Conservation (phyloP, 371 early-diverging fungal genomes). For the Mortierella sp. region DNA sequence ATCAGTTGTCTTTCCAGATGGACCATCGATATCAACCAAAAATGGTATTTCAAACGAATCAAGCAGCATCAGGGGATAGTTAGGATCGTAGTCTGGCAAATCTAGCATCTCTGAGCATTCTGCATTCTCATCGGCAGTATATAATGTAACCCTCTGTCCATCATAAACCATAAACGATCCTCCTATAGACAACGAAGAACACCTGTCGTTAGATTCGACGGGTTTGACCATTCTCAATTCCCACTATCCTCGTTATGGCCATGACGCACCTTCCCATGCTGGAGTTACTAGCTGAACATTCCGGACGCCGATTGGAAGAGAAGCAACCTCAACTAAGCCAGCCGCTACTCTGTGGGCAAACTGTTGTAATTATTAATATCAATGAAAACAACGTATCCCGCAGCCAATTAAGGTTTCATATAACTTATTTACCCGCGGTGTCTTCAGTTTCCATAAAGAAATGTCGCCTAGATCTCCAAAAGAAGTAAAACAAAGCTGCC, state of each 20-base stretch:
- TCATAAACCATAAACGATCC: conserved; percentile 57
- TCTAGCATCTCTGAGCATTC: conserved; percentile 35
- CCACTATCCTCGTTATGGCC: neutral
- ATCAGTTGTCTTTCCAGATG: conserved; percentile 48
- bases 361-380: conserved; percentile 8
- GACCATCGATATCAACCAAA: conserved; percentile 30
- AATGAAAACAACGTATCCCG: neutral
- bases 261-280: conserved; percentile 51
- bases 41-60: conserved; percentile 56
- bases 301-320: conserved; percentile 40
- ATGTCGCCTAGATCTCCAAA: conserved; percentile 66
- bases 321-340: conserved; percentile 48
- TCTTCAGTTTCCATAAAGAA: conserved; percentile 69
- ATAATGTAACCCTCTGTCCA: conserved; percentile 41
- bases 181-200: conserved; percentile 11
- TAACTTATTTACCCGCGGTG: conserved; percentile 41
- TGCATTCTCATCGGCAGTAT: conserved; percentile 33
- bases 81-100: conserved; percentile 51
- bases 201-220: neutral
- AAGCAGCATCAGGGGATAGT: conserved; percentile 36
- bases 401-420: too few relatives aligned
- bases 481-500: conserved; percentile 63
- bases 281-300: conserved; percentile 46
- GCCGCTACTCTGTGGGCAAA: conserved; percentile 56
- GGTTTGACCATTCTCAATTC: neutral